Conservation (phyloP, 208 protist species). For the Acanthamoeba lugdunensis region DNA sequence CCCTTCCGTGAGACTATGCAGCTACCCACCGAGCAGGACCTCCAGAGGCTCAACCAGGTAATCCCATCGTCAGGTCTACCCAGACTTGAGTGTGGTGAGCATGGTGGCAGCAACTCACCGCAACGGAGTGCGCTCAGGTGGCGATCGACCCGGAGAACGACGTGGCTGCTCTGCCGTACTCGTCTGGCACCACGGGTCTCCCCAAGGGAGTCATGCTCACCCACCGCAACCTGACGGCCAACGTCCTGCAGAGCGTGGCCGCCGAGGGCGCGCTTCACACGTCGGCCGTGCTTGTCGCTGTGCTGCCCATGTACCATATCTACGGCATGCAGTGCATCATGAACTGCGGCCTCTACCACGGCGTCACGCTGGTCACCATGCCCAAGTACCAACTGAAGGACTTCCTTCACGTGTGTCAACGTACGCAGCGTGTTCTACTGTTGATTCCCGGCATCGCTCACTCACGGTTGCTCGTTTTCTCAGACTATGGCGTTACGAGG, state of each 20-base stretch:
- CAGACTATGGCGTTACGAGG: constrained; percentile 85
- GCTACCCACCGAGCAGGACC: neutral
- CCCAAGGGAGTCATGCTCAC: constrained; percentile 95
- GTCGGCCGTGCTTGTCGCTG: constrained; percentile 77
- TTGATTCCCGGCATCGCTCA: no score
- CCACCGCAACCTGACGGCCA: constrained; percentile 92
- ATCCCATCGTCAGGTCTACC: neutral
- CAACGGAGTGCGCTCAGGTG: neutral
- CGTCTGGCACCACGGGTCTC: constrained; percentile 90
- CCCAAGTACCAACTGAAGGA: constrained; percentile 52
- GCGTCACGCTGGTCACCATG: neutral
- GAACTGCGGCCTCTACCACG: constrained; percentile 28
- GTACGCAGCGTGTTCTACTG: neutral
- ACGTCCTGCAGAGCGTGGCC: constrained; percentile 86
- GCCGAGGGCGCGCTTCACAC: constrained; percentile 74
- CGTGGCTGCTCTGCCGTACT: constrained; percentile 14
- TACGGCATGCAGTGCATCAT: constrained; percentile 36
- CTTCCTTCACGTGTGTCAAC: constrained; percentile 1
- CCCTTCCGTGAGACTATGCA: neutral
- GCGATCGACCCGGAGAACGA: constrained; percentile 23
- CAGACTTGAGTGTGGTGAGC: no score
- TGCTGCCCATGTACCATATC: constrained; percentile 69
- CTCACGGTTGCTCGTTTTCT: neutral
- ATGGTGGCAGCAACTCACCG: no score
- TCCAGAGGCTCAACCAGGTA: neutral